Conservation (phyloP, 768 basidiomycete genomes). For the Xerocomellus intermedius region DNA sequence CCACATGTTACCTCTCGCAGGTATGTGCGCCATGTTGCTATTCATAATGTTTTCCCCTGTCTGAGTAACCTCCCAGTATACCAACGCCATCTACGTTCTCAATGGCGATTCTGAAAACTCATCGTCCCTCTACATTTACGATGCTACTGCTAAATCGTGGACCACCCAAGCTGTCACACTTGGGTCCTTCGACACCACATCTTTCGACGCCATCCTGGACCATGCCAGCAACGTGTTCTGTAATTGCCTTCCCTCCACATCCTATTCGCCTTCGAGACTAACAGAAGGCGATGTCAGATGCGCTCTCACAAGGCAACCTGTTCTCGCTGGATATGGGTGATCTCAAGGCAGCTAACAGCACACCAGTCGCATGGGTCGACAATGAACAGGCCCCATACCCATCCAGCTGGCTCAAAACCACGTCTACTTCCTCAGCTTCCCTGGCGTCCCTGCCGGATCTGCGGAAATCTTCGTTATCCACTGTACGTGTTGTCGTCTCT, state of each 20-base stretch:
- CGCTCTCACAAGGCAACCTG: slow-evolving; percentile 60
- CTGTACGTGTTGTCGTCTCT: slow-evolving; percentile 49
- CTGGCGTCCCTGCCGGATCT: slow-evolving; percentile 61
- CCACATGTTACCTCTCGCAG: slow-evolving; percentile 59
- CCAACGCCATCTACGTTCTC: slow-evolving; percentile 82
- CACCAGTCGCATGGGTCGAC: slow-evolving; percentile 61
- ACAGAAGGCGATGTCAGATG: slow-evolving; percentile 45
- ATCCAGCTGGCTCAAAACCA: slow-evolving; percentile 77
- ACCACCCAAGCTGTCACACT: slow-evolving; percentile 62
- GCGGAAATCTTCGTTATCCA: slow-evolving; percentile 86
- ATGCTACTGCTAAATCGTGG: slow-evolving; percentile 73
- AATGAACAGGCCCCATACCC: slow-evolving; percentile 57
- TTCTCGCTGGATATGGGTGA: slow-evolving; percentile 69
- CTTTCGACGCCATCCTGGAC: slow-evolving; percentile 76
- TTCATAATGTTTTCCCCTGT: neutral
- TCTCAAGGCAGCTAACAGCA: slow-evolving; percentile 58
- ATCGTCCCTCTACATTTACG: slow-evolving; percentile 75
- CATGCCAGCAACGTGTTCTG: slow-evolving; percentile 94
- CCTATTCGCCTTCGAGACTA: neutral
- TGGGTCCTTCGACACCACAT: slow-evolving; percentile 57
- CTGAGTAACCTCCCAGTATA: slow-evolving; percentile 49
- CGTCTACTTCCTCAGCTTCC: slow-evolving; percentile 77
- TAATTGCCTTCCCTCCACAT: slow-evolving; percentile 23
- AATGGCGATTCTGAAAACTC: slow-evolving; percentile 72
- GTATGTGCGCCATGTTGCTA: slow-evolving; percentile 32